Evolutionary conservation across 139 green algal species (phyloP).

Genomic region (Micromonas pusilla): DNA sequence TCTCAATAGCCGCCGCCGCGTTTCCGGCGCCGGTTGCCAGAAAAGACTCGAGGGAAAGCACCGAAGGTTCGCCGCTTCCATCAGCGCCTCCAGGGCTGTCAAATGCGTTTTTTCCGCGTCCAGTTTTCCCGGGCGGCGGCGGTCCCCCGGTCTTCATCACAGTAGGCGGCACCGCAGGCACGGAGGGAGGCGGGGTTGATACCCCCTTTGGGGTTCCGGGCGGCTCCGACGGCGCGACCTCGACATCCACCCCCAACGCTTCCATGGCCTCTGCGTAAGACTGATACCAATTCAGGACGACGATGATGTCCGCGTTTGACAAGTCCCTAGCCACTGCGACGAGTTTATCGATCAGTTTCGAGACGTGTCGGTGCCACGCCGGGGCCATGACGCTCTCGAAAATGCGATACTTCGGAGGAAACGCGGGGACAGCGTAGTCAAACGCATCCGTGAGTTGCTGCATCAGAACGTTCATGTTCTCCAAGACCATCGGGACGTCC

Average conservation of each 20-base stretch:
- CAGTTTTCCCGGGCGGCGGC: background rate
- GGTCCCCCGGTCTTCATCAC: background rate
- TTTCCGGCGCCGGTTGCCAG: background rate
- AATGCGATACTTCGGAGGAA: background rate
- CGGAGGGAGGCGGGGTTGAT: no score
- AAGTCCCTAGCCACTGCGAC: background rate
- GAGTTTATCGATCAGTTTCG: background rate
- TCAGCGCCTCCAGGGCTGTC: no score
- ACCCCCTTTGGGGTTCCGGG: no score
- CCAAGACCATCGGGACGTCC: background rate
- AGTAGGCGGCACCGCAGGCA: background rate
- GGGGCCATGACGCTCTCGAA: conserved; percentile 11
- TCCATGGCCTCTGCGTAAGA: background rate
- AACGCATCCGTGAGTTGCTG: background rate
- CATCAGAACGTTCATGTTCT: background rate
- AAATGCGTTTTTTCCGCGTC: background rate
- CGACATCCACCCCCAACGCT: background rate
- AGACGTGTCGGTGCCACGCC: background rate
- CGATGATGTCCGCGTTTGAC: conserved; percentile 4
- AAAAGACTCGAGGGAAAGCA: background rate
- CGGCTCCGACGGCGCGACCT: background rate
- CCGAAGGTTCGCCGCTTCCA: no score
- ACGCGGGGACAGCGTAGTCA: conserved; percentile 8
- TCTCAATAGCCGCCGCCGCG: background rate
- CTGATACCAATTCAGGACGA: background rate